Conservation (phyloP, 352 stramenopile genomes). For the Pythium sukuiense region DNA sequence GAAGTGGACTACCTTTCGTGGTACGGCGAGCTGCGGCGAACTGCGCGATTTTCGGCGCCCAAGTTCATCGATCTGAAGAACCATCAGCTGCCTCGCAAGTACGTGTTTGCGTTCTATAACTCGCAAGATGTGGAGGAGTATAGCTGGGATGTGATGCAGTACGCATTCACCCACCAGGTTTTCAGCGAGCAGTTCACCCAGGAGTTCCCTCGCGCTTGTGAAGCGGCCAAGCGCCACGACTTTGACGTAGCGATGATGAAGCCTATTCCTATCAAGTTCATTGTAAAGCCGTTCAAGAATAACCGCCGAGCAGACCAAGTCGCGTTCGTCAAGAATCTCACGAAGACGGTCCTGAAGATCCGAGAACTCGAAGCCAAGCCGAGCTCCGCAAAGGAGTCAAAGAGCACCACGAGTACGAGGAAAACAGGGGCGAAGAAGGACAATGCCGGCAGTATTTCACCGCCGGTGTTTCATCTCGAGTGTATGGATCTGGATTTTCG, state of each 20-base stretch:
- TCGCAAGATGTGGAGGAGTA: background rate
- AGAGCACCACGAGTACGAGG: background rate
- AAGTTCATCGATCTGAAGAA: constrained; percentile 5
- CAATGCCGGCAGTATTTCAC: background rate
- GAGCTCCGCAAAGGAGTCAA: background rate
- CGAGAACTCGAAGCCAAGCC: background rate
- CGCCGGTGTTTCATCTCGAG: constrained; percentile 7
- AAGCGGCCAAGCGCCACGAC: background rate
- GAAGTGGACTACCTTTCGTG: constrained; percentile 12
- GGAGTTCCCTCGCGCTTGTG: background rate
- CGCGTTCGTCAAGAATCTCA: constrained; percentile 1
- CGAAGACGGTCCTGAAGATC: constrained; percentile 5
- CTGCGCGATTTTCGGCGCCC: background rate
- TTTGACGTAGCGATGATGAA: constrained; percentile 7
- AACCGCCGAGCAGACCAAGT: background rate
- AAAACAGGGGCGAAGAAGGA: background rate
- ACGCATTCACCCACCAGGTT: constrained; percentile 2
- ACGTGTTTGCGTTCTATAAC: constrained; percentile 1
- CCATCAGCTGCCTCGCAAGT: constrained; percentile 10
- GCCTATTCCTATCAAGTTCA: constrained; percentile 8
- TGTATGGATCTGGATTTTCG: constrained; percentile 3
- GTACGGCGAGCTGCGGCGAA: constrained; percentile 8
- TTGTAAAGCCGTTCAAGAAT: background rate
- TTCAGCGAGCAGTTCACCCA: constrained; percentile 2
- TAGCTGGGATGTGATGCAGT: constrained; percentile 5